A percentile compares a stretch with the other conserved stretches of the same genome.
These are phyloP conservation scores for Monotropa hypopitys DNA, from an alignment of 179 eudicot species.

Conservation along the genomic window DNA sequence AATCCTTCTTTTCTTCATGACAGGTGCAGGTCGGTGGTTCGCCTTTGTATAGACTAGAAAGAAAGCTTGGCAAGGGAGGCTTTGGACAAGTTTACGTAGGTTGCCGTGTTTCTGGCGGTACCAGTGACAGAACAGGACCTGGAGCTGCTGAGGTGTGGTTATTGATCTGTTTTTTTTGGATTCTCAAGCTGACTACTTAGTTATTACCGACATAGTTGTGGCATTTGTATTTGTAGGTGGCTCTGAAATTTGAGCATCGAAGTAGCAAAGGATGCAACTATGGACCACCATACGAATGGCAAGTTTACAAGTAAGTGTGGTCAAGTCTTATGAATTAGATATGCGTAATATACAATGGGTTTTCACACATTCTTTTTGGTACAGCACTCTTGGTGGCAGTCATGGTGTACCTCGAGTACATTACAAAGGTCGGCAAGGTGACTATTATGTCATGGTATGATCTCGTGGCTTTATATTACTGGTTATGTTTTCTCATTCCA, in stretches of 20 bases:
- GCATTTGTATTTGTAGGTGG: constrained; percentile 35
- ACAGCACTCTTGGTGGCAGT: constrained; percentile 59
- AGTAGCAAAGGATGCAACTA: constrained; percentile 62
- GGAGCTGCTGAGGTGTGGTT: constrained; percentile 31
- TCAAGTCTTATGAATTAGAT: neutral
- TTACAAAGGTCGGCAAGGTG: constrained; percentile 60
- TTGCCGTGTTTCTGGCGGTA: constrained; percentile 32
- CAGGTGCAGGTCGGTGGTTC: constrained; percentile 58
- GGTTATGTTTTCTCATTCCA: neutral
- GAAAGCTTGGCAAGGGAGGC: constrained; percentile 47
- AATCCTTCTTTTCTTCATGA: neutral
- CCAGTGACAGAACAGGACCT: constrained; percentile 30
- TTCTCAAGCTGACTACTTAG: neutral
- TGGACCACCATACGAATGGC: constrained; percentile 81
- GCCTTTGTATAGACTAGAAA: constrained; percentile 35
- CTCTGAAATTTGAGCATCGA: constrained; percentile 65
- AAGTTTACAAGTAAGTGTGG: constrained; percentile 58
- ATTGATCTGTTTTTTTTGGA: neutral
- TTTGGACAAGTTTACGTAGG: constrained; percentile 49
- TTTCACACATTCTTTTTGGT: neutral
- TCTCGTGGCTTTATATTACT: neutral
- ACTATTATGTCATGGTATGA: constrained; percentile 62
- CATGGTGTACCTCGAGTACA: constrained; percentile 75
- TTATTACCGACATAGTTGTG: neutral
- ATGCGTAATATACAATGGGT: neutral